These are phyloP conservation scores for Podospora sp. DNA, from an alignment of 495 filamentous ascomycete genomes.

Conservation along the genomic window DNA sequence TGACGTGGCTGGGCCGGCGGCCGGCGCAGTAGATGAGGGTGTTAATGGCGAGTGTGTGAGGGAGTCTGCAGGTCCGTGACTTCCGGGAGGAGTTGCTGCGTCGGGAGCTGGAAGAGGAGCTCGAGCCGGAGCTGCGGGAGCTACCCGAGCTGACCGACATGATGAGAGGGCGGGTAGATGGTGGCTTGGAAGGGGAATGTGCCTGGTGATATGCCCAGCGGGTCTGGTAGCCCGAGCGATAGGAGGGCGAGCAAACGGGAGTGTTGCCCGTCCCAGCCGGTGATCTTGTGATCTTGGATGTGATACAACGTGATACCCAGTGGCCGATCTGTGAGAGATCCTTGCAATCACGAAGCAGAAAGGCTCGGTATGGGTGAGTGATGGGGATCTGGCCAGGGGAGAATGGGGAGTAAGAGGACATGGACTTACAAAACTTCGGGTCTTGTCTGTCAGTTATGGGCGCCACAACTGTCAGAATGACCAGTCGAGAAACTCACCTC, in stretches of 20 bases:
- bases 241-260: background rate
- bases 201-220: background rate
- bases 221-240: background rate
- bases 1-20: slow-evolving; percentile 30
- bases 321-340: background rate
- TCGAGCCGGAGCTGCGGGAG: slow-evolving; percentile 6
- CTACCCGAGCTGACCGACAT: slow-evolving; percentile 20
- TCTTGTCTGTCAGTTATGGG: slow-evolving; percentile 17
- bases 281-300: background rate
- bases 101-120: slow-evolving; percentile 10
- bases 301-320: background rate
- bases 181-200: background rate
- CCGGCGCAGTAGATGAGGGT: slow-evolving; percentile 31
- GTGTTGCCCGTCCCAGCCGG: background rate
- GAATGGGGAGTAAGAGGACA: background rate
- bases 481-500: slow-evolving; percentile 11
- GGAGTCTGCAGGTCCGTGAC: slow-evolving; percentile 22
- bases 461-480: slow-evolving; percentile 1
- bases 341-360: background rate
- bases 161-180: slow-evolving; percentile 2
- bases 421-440: background rate
- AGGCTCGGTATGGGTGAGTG: background rate
- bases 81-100: slow-evolving; percentile 13
- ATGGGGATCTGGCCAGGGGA: background rate
- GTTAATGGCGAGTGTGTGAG: slow-evolving; percentile 29